These are phyloP conservation scores for Rhodocollybia butyracea DNA, from an alignment of 768 basidiomycete genomes.

Conservation along the genomic window DNA sequence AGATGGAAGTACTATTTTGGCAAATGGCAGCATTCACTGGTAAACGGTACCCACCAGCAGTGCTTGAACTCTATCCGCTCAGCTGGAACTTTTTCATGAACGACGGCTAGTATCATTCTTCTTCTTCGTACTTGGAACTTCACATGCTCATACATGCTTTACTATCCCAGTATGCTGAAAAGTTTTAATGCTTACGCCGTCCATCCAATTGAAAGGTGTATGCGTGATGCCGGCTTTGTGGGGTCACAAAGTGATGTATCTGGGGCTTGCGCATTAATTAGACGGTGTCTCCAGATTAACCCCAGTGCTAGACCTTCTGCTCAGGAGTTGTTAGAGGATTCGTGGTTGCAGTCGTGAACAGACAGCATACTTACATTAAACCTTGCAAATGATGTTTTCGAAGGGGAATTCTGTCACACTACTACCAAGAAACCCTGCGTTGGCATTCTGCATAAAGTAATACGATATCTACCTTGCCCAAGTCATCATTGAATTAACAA, in stretches of 20 bases:
- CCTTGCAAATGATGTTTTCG: too few species aligned
- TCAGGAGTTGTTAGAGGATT: neutral
- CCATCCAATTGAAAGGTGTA: neutral
- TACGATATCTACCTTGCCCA: too few species aligned
- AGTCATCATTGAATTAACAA: too few species aligned
- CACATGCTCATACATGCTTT: too few species aligned
- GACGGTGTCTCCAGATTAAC: neutral
- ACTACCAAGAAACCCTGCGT: too few species aligned
- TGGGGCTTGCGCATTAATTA: neutral
- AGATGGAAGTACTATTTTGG: neutral
- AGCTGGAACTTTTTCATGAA: too few species aligned
- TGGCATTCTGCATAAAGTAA: too few species aligned
- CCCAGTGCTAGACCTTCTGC: neutral
- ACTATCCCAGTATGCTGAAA: neutral
- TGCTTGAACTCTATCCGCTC: conserved; percentile 8
- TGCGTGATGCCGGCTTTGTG: neutral
- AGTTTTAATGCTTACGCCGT: neutral
- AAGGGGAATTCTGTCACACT: too few species aligned
- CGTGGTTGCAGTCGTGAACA: neutral
- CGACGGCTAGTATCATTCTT: too few species aligned
- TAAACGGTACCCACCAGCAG: neutral
- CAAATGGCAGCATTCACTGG: neutral
- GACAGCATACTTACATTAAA: too few species aligned
- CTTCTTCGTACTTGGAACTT: too few species aligned
- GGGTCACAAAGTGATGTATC: neutral